Evolutionary conservation across 2,329 filamentous ascomycete genomes (phyloP).

Genomic region (Claviceps capensis): DNA sequence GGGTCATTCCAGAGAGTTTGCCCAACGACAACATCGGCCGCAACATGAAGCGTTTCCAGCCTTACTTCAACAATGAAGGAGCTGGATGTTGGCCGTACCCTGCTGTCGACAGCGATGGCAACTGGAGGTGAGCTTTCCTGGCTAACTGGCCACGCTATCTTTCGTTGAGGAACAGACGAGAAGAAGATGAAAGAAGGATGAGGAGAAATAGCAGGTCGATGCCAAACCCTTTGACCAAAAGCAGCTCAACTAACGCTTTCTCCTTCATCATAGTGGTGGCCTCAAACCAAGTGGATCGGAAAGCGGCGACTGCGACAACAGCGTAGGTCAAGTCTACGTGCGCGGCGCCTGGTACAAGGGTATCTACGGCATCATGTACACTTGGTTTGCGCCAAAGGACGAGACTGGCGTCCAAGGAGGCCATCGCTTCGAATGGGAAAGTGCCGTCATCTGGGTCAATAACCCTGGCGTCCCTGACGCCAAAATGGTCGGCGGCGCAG

Average conservation of each 20-base stretch:
- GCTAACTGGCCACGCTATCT: neutral
- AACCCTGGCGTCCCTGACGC: rapidly evolving
- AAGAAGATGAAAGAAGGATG: neutral
- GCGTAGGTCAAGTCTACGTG: neutral
- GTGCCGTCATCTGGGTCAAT: neutral
- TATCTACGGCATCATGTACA: neutral
- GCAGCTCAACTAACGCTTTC: neutral
- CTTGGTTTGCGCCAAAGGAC: neutral
- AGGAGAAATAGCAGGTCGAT: neutral
- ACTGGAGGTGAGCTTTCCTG: neutral
- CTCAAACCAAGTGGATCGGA: neutral
- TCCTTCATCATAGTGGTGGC: neutral
- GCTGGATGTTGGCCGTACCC: neutral
- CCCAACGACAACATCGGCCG: neutral
- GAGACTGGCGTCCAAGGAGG: neutral
- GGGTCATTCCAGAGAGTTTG: neutral
- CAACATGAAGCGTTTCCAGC: neutral
- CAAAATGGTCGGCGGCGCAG: neutral
- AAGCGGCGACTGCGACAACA: neutral
- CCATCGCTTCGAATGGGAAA: neutral
- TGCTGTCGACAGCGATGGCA: neutral
- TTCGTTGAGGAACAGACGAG: no score
- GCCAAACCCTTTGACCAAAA: no score
- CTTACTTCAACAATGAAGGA: neutral
- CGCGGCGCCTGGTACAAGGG: neutral